Percentiles rank a stretch among this genome's conserved stretches.
Conservation (phyloP, 2,329 filamentous ascomycete genomes). For the Cyphellophora attinorum region DNA sequence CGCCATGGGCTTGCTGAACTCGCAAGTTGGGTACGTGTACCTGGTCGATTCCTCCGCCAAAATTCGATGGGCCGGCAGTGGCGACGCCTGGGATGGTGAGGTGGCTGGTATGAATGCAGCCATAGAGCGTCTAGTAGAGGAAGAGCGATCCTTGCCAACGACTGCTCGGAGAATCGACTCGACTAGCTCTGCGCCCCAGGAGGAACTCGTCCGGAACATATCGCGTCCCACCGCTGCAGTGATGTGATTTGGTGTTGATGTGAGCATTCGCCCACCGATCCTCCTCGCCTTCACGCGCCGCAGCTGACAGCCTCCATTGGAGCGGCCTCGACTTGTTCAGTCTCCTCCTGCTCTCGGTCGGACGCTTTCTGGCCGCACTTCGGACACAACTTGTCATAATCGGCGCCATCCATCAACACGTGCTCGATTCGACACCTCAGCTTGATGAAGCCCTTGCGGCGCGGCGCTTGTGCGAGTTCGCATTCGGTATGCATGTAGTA, state of each 20-base stretch:
- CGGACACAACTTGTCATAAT: conserved; percentile 17
- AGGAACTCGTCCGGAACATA: neutral
- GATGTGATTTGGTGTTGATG: no score
- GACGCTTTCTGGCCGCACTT: conserved; percentile 14
- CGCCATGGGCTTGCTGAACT: conserved; percentile 64
- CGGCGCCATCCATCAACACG: conserved; percentile 17
- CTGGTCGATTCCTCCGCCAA: conserved; percentile 77
- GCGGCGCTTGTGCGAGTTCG: conserved; percentile 9
- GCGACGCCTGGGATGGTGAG: conserved; percentile 30
- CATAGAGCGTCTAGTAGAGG: conserved; percentile 31
- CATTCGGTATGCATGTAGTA: conserved; percentile 19
- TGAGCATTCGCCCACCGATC: neutral
- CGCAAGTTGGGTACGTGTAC: conserved; percentile 89
- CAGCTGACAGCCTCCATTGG: neutral
- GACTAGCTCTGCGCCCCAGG: neutral
- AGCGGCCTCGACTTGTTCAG: neutral
- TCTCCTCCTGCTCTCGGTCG: neutral
- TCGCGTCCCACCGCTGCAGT: no score
- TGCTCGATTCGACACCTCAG: conserved; percentile 16
- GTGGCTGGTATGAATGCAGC: conserved; percentile 33
- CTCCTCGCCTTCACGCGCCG: neutral
- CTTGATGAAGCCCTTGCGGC: neutral
- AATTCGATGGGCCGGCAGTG: conserved; percentile 88
- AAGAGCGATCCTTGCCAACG: conserved; percentile 22
- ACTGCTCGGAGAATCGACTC: no score